Base-by-base conservation (phyloP, 768 basidiomycete species). In the Nidularia sp. region DNA sequence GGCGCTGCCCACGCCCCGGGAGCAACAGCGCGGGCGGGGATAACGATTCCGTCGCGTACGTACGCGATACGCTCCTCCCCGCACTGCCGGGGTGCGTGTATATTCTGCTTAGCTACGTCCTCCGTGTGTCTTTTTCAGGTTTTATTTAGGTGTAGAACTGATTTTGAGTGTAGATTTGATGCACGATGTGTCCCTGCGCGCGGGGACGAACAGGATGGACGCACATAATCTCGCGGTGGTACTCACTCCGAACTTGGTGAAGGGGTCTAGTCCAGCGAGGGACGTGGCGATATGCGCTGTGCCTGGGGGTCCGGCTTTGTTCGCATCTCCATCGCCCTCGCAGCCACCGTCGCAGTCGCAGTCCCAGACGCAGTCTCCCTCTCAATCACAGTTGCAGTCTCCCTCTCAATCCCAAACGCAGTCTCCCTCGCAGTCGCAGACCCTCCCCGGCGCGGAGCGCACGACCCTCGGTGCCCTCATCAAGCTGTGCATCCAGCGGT, bases 201-300 rank as follows among this genome's bases (percentile, higher is more conserved):
- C 88, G 2, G 71, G 76, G 2, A 72, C 70, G 5, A 93, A 93
- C 60, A 75, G 79, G 34, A 94, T 94, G 92, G 85, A 88, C 58
- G 87, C 90, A 8, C 78, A 84, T 55, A 94, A 94, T 60, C 84
- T 93, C 41, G 77, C 90, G 8, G 74, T 93, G 51, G 89, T 92
- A 10, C 70, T 93, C 34, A 80, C 77, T 51, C 92, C 92, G 5
- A 94, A 93, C 59, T 81, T 93, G 45, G 79, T 92, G 52, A 83
- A 83, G 53, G 72, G 89, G 54, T 64, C 81, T 5, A 90, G 80
- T 58, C 84, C 85, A 12, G 68, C 81, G 49, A 78, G 77, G 31
- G 91, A 93, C 60, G 85, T 91, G 47, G 71, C 77, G 74, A 85
- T 93, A 77, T 90, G 87, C 60, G 68, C 73, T 12, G 75, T 91